Conservation (phyloP, 805 yeast genomes). For the Metschnikowia similis region DNA sequence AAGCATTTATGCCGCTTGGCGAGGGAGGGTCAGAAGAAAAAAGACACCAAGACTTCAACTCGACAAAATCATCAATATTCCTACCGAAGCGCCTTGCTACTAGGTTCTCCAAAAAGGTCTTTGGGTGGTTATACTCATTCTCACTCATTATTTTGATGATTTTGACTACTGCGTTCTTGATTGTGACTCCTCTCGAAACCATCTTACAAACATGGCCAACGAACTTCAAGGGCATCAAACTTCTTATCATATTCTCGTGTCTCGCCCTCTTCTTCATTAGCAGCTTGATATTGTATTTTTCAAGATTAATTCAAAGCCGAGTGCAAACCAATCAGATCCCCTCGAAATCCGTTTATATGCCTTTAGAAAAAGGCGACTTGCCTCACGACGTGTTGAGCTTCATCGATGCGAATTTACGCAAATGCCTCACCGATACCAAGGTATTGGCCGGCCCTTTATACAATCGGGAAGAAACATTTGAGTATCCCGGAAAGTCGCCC, state of each 20-base stretch:
- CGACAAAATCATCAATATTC: conserved; percentile 1
- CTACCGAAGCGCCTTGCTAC: conserved; percentile 14
- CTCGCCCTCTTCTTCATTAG: conserved; percentile 56
- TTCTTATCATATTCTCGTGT: conserved; percentile 74
- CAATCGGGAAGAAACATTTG: conserved; percentile 21
- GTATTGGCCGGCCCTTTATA: conserved; percentile 36
- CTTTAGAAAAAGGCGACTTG: conserved; percentile 51
- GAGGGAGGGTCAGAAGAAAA: neutral
- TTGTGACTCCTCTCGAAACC: conserved; percentile 78
- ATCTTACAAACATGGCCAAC: conserved; percentile 53
- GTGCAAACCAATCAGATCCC: conserved; percentile 73
- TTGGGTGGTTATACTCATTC: conserved; percentile 43
- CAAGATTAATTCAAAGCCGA: conserved; percentile 56
- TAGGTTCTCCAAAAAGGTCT: conserved; percentile 18
- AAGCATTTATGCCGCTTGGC: neutral
- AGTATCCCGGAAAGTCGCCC: conserved; percentile 39
- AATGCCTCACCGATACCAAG: conserved; percentile 28
- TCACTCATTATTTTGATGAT: conserved; percentile 38
- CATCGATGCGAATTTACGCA: conserved; percentile 23
- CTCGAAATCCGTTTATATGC: conserved; percentile 54
- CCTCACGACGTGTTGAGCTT: conserved; percentile 24
- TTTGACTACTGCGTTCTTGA: conserved; percentile 48
- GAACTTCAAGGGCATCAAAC: conserved; percentile 64
- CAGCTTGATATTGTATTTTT: conserved; percentile 48
- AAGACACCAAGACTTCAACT: neutral